These are phyloP conservation scores for Oleoguttula mirabilis DNA, from an alignment of 495 filamentous ascomycete species.

Conservation along the genomic window DNA sequence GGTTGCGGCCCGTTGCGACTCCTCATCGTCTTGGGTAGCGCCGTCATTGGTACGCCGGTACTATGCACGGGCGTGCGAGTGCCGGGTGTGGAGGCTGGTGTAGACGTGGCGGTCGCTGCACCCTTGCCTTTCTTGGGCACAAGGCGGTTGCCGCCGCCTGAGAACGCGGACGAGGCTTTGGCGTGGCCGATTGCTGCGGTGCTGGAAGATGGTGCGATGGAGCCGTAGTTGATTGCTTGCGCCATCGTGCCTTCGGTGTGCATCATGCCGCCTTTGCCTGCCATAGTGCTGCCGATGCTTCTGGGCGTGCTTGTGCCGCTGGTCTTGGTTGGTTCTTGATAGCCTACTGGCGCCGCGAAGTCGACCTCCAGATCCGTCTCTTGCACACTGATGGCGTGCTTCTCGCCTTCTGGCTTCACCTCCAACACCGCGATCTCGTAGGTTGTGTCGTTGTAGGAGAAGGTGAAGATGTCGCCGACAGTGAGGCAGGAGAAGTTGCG, in stretches of 20 bases:
- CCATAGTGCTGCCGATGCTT: constrained; percentile 43
- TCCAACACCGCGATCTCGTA: constrained; percentile 90
- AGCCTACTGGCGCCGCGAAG: constrained; percentile 87
- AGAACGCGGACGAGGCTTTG: constrained; percentile 67
- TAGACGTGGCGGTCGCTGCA: constrained; percentile 12
- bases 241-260: constrained; percentile 80
- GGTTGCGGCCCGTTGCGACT: constrained; percentile 72
- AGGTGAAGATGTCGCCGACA: constrained; percentile 85
- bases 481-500: constrained; percentile 88
- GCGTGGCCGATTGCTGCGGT: constrained; percentile 47
- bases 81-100: constrained; percentile 67
- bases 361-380: constrained; percentile 94
- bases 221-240: constrained; percentile 86
- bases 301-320: constrained; percentile 57
- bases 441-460: constrained; percentile 83
- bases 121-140: constrained; percentile 56
- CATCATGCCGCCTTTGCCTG: constrained; percentile 54
- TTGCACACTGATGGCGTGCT: constrained; percentile 73
- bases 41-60: constrained; percentile 45
- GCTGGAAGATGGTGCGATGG: constrained; percentile 72
- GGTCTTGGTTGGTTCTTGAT: constrained; percentile 55
- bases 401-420: constrained; percentile 69
- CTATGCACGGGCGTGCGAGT: constrained; percentile 69
- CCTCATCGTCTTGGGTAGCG: constrained; percentile 22
- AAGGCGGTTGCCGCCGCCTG: constrained; percentile 60